phyloP scores from a whole-genome alignment of 2,329 filamentous ascomycete genomes.

The Fusarium armeniacum region DNA sequence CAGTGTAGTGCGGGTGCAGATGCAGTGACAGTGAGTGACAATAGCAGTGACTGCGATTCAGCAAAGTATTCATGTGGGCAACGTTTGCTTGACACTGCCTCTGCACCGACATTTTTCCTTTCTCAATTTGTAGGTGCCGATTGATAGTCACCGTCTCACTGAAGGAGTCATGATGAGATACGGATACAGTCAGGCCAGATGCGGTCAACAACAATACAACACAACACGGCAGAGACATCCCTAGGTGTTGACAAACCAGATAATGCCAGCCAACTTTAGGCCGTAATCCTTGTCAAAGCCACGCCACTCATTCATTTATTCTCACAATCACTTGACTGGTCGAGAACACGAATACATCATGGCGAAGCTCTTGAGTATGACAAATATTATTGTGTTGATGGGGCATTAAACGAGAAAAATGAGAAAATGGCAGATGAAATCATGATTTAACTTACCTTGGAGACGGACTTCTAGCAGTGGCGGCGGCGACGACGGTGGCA shows the following conservation, averaged over 20 bases:
- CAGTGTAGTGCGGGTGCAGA: conserved; percentile 15
- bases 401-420: background rate
- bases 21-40: background rate
- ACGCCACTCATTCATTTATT: conserved; percentile 42
- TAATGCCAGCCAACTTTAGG: conserved; percentile 45
- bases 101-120: conserved; percentile 1
- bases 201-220: conserved; percentile 45
- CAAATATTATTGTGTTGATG: conserved; percentile 6
- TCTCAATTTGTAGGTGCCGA: conserved; percentile 19
- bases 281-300: conserved; percentile 44
- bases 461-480: conserved; percentile 22
- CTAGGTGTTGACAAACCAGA: conserved; percentile 45
- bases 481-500: background rate
- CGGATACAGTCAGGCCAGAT: conserved; percentile 42
- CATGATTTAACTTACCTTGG: conserved; percentile 31
- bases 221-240: background rate
- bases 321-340: conserved; percentile 42
- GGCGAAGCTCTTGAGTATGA: conserved; percentile 25
- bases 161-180: conserved; percentile 35
- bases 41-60: conserved; percentile 27
- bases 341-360: conserved; percentile 38
- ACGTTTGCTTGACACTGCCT: conserved; percentile 33
- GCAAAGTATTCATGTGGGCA: conserved; percentile 24
- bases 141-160: conserved; percentile 34
- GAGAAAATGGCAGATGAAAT: background rate